These are phyloP conservation scores for Mycena kentingensis DNA, from an alignment of 768 basidiomycete genomes.

Conservation along the genomic window DNA sequence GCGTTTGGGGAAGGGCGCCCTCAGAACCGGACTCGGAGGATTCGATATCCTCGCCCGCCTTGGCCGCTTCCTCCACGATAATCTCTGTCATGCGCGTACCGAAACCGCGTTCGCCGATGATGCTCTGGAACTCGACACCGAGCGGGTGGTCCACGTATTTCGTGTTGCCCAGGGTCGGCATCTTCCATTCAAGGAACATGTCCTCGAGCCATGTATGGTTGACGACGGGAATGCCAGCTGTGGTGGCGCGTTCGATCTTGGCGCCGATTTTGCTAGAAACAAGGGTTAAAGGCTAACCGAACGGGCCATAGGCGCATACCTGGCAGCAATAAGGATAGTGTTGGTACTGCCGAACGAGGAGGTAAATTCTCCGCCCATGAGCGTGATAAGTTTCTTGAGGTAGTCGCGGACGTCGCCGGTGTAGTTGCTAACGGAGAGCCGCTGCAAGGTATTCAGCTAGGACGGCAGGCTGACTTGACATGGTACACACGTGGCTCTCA, in stretches of 20 bases:
- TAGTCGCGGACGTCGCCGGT: constrained; percentile 86
- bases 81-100: constrained; percentile 10
- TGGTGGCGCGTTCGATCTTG: constrained; percentile 72
- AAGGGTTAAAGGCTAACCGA: background rate
- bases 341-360: constrained; percentile 77
- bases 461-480: background rate
- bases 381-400: constrained; percentile 76
- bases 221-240: constrained; percentile 84
- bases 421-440: constrained; percentile 87
- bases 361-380: constrained; percentile 81
- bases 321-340: constrained; percentile 81
- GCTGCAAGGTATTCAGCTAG: constrained; percentile 38
- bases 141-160: constrained; percentile 71
- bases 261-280: constrained; percentile 40
- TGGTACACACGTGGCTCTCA: constrained; percentile 50
- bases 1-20: too few relatives aligned
- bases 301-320: constrained; percentile 46
- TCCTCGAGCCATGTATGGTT: constrained; percentile 94
- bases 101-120: constrained; percentile 48
- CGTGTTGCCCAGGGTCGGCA: constrained; percentile 60
- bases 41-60: constrained; percentile 3
- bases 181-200: constrained; percentile 80
- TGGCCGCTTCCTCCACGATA: constrained; percentile 18
- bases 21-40: background rate
- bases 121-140: constrained; percentile 60